phyloP scores from a whole-genome alignment of 2,329 filamentous ascomycete genomes.

The Curvularia spicifera region DNA sequence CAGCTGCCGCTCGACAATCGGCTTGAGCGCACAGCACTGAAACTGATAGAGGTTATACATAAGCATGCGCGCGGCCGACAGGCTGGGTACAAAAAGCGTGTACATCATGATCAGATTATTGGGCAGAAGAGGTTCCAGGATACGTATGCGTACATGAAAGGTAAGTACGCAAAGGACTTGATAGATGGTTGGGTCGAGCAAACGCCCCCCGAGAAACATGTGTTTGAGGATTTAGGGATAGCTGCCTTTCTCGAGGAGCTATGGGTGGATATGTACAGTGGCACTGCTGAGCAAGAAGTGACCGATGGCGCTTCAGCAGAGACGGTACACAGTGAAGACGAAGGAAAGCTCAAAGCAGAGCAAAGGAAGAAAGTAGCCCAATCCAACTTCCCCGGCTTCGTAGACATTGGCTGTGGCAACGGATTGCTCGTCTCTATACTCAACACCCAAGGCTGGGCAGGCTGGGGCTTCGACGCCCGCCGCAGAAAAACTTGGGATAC shows the following conservation, averaged over 20 bases:
- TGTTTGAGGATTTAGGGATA: slow-evolving; percentile 92
- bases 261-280: slow-evolving; percentile 81
- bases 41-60: slow-evolving; percentile 70
- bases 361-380: slow-evolving; percentile 18
- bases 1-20: slow-evolving; percentile 54
- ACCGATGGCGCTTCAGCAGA: neutral
- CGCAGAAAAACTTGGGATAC: slow-evolving; percentile 81
- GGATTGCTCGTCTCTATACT: slow-evolving; percentile 87
- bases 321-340: slow-evolving; percentile 13
- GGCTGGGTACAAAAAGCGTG: slow-evolving; percentile 77
- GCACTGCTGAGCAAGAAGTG: neutral
- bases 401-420: slow-evolving; percentile 96
- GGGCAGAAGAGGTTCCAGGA: slow-evolving; percentile 79
- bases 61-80: slow-evolving; percentile 74
- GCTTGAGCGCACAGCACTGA: slow-evolving; percentile 70
- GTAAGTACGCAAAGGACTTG: slow-evolving; percentile 74
- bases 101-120: slow-evolving; percentile 82
- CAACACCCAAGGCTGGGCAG: slow-evolving; percentile 76
- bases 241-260: slow-evolving; percentile 91
- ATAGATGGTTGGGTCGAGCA: slow-evolving; percentile 82
- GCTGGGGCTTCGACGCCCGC: slow-evolving; percentile 94
- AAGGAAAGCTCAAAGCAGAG: neutral
- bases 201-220: slow-evolving; percentile 88
- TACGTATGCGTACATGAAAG: slow-evolving; percentile 80
- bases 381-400: slow-evolving; percentile 78